These are phyloP conservation scores for Saccharomyces jurei DNA, from an alignment of 805 yeast genomes.

Conservation along the genomic window DNA sequence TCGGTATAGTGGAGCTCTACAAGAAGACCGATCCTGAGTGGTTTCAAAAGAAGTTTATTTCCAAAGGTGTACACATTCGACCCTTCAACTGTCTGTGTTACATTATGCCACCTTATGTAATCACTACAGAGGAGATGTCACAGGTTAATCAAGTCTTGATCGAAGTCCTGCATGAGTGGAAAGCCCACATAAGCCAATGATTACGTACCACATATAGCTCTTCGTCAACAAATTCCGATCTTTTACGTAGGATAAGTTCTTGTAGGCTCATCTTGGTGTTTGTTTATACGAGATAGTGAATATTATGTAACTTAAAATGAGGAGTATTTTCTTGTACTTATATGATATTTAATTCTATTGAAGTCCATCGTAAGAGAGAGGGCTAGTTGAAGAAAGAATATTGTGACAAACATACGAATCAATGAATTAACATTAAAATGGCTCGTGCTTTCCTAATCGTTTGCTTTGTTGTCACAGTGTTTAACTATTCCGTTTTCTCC, in stretches of 20 bases:
- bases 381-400: too few species aligned
- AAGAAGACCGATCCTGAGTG: slow-evolving; percentile 13
- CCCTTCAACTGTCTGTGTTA: slow-evolving; percentile 21
- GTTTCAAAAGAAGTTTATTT: slow-evolving; percentile 15
- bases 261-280: background rate
- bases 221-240: background rate
- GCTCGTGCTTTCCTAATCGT: too few species aligned
- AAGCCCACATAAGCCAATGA: background rate
- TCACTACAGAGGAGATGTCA: slow-evolving; percentile 11
- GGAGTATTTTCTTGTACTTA: too few species aligned
- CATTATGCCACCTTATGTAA: slow-evolving; percentile 26
- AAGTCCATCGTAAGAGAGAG: too few species aligned
- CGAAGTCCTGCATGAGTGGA: slow-evolving; percentile 6
- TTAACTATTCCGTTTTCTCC: too few species aligned
- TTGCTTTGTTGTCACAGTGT: too few species aligned
- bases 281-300: too few species aligned
- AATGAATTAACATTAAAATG: too few species aligned
- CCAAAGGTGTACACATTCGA: slow-evolving; percentile 16
- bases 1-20: slow-evolving; percentile 20
- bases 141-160: slow-evolving; percentile 6
- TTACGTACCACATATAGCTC: background rate
- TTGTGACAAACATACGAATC: too few species aligned
- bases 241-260: background rate
- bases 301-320: too few species aligned
- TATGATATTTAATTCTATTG: too few species aligned